Evolutionary conservation across 805 yeast genomes (phyloP).

Genomic region (Myxozyma monticola): DNA sequence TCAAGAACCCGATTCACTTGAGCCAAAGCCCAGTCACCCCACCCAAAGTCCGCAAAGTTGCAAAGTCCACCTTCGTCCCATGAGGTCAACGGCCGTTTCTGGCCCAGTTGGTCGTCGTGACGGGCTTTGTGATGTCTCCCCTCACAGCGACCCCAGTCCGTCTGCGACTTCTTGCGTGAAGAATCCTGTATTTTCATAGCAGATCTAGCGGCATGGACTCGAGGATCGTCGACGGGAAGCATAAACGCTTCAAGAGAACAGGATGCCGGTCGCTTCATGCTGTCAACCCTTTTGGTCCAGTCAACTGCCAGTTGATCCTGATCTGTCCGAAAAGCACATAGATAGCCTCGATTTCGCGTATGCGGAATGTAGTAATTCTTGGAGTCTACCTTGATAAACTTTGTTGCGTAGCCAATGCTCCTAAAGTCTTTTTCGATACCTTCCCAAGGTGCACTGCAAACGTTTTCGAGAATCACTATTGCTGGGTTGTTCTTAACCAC

Average conservation of each 20-base stretch:
- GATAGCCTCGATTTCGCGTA: slow-evolving; percentile 13
- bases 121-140: slow-evolving; percentile 14
- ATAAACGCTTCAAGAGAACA: slow-evolving; percentile 17
- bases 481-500: slow-evolving; percentile 6
- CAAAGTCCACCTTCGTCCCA: slow-evolving; percentile 8
- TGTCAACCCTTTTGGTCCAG: slow-evolving; percentile 6
- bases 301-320: not conserved
- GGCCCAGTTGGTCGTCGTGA: slow-evolving; percentile 7
- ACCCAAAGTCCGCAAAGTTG: slow-evolving; percentile 10
- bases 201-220: slow-evolving; percentile 3
- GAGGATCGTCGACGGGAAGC: slow-evolving; percentile 15
- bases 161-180: not conserved
- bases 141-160: slow-evolving; percentile 17
- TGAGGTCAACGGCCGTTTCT: slow-evolving; percentile 10
- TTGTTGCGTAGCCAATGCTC: slow-evolving; percentile 7
- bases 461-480: slow-evolving; percentile 16
- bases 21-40: slow-evolving; percentile 13
- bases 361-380: slow-evolving; percentile 19
- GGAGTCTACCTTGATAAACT: slow-evolving; percentile 7
- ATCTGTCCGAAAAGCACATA: slow-evolving; percentile 9
- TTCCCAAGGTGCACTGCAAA: slow-evolving; percentile 18
- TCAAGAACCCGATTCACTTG: slow-evolving; percentile 17
- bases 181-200: not conserved
- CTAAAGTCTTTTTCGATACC: slow-evolving; percentile 5
- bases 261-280: slow-evolving; percentile 12